phyloP scores from a whole-genome alignment of 768 basidiomycete genomes.

The Boletus pseudo-olivaceus region DNA sequence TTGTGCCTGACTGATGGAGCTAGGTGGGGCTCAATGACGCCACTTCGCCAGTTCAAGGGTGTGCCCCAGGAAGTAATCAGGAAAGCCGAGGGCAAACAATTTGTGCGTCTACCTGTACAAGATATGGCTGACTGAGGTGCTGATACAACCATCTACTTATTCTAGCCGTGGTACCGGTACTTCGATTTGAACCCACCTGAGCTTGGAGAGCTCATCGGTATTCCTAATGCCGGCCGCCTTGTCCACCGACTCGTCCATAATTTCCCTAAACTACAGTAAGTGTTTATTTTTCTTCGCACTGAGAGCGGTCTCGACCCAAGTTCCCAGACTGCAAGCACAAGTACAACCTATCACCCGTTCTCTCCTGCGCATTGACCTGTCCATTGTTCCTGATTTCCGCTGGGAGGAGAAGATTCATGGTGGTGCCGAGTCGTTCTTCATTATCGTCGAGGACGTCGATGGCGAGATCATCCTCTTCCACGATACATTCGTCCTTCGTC shows the following conservation, averaged over 20 bases:
- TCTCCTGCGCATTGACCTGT: conserved; percentile 86
- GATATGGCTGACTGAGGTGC: background rate
- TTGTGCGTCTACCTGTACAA: conserved; percentile 49
- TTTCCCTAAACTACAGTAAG: conserved; percentile 92
- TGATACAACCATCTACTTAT: background rate
- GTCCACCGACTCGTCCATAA: conserved; percentile 92
- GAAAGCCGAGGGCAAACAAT: conserved; percentile 96
- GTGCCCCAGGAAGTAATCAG: conserved; percentile 81
- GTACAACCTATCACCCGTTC: conserved; percentile 96
- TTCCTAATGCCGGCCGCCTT: conserved; percentile 88
- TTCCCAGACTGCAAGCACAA: conserved; percentile 77
- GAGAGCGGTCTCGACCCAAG: background rate
- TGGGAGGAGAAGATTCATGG: conserved; percentile 98
- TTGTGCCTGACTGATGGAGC: background rate
- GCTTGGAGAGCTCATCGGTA: conserved; percentile 91
- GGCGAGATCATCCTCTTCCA: conserved; percentile 96
- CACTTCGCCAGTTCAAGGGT: conserved; percentile 91
- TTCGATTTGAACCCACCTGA: conserved; percentile 91
- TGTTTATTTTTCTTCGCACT: conserved; percentile 2
- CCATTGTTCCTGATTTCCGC: conserved; percentile 95
- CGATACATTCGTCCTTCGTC: conserved; percentile 87
- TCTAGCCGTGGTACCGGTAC: conserved; percentile 92
- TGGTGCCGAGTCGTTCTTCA: conserved; percentile 83
- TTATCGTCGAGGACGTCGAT: conserved; percentile 95
- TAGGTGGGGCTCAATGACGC: conserved; percentile 98